A percentile compares a stretch with the other conserved stretches of the same genome.
These are phyloP conservation scores for Mortierella sp. DNA, from an alignment of 371 early-diverging fungal species.

Conservation along the genomic window DNA sequence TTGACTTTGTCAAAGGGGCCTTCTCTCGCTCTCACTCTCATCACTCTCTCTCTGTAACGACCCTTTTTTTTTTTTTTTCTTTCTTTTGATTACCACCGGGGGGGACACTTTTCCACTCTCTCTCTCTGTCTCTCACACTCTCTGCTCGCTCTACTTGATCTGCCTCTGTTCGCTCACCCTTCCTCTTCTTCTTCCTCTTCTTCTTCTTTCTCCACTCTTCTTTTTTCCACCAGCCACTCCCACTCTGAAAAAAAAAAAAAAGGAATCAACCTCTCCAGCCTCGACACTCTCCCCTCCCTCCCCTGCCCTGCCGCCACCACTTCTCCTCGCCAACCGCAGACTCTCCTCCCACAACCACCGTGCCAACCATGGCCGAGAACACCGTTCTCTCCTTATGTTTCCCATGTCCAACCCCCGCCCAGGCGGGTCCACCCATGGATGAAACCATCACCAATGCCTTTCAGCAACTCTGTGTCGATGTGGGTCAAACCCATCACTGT, in stretches of 20 bases:
- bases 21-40: not conserved
- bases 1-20: not conserved
- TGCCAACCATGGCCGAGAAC: slow-evolving; percentile 42
- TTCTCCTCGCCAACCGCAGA: not conserved
- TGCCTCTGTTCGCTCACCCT: slow-evolving; percentile 2
- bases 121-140: slow-evolving; percentile 3
- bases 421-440: slow-evolving; percentile 35
- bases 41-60: not conserved
- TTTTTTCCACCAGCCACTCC: not conserved
- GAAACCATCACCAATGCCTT: slow-evolving; percentile 33
- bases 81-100: not conserved
- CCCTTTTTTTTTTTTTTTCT: not conserved
- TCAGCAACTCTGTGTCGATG: slow-evolving; percentile 37
- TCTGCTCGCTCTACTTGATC: not conserved
- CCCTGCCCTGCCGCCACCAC: not conserved
- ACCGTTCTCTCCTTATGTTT: slow-evolving; percentile 50
- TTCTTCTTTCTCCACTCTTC: not conserved
- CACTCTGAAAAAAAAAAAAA: not conserved
- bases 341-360: not conserved
- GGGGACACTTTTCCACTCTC: slow-evolving; percentile 1
- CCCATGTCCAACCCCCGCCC: slow-evolving; percentile 42
- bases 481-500: slow-evolving; percentile 35
- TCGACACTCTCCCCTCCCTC: not conserved
- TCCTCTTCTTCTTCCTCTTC: not conserved
- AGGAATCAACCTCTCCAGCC: not conserved